Percentiles rank a stretch among this genome's conserved stretches.
These are phyloP conservation scores for Globisporangium cylindrosporum DNA, from an alignment of 352 stramenopile genomes.

Conservation along the genomic window DNA sequence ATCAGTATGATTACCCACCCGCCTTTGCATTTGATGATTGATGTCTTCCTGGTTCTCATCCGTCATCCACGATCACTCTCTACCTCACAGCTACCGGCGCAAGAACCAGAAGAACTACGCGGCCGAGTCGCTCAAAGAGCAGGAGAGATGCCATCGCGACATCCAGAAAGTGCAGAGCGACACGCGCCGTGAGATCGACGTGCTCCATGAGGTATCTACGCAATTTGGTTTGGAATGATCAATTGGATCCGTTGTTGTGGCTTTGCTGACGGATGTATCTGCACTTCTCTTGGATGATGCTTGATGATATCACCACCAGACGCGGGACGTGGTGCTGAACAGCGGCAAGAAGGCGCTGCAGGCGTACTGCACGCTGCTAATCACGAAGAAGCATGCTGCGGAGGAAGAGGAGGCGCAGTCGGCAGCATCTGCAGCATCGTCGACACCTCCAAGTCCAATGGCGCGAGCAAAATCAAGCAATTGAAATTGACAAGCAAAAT, in stretches of 20 bases:
- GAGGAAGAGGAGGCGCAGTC: constrained; percentile 31
- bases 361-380: constrained; percentile 63
- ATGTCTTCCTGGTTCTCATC: background rate
- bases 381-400: constrained; percentile 44
- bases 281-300: background rate
- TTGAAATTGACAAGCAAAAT: background rate
- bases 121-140: constrained; percentile 40
- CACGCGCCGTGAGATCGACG: constrained; percentile 51
- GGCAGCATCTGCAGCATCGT: background rate
- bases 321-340: constrained; percentile 60
- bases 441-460: background rate
- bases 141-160: constrained; percentile 54
- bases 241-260: background rate
- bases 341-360: constrained; percentile 73
- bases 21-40: background rate
- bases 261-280: background rate
- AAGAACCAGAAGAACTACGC: constrained; percentile 47
- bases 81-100: constrained; percentile 35
- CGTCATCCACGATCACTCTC: background rate
- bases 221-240: background rate
- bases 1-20: background rate
- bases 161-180: constrained; percentile 60
- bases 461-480: constrained; percentile 4
- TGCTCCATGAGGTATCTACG: constrained; percentile 46
- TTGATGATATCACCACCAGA: constrained; percentile 18